A percentile compares a stretch with the other conserved stretches of the same genome.
phyloP scores from a whole-genome alignment of 805 yeast genomes.

The Ogataea nitratoaversa region DNA sequence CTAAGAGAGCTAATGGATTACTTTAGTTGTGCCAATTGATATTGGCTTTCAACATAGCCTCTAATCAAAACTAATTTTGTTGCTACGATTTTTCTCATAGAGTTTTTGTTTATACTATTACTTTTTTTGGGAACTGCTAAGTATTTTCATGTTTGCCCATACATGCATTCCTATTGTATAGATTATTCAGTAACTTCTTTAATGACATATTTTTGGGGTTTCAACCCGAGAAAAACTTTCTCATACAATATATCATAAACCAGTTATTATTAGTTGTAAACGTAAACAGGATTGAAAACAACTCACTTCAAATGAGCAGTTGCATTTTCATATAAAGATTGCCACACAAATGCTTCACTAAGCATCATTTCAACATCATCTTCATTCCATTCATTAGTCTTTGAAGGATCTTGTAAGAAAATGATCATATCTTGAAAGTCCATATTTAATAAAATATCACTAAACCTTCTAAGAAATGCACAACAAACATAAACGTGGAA shows the following conservation, averaged over 20 bases:
- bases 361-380: conserved; percentile 86
- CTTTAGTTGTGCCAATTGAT: not conserved
- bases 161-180: no score
- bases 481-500: conserved; percentile 98
- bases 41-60: conserved; percentile 2
- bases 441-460: conserved; percentile 70
- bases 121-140: no score
- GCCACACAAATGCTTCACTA: conserved; percentile 98
- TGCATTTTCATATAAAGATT: conserved; percentile 84
- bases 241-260: no score
- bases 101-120: no score
- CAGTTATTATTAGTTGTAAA: not conserved
- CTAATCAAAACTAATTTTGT: no score
- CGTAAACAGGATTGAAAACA: not conserved
- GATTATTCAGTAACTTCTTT: no score
- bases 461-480: conserved; percentile 88
- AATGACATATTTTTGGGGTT: no score
- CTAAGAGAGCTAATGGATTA: conserved; percentile 34
- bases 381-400: conserved; percentile 81
- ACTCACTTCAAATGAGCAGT: conserved; percentile 66
- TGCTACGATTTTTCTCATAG: no score
- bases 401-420: conserved; percentile 78
- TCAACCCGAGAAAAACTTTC: no score
- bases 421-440: conserved; percentile 94
- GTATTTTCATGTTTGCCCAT: no score